Base-by-base conservation (phyloP, 1,139 yeast species). In the Pichia sp. region DNA sequence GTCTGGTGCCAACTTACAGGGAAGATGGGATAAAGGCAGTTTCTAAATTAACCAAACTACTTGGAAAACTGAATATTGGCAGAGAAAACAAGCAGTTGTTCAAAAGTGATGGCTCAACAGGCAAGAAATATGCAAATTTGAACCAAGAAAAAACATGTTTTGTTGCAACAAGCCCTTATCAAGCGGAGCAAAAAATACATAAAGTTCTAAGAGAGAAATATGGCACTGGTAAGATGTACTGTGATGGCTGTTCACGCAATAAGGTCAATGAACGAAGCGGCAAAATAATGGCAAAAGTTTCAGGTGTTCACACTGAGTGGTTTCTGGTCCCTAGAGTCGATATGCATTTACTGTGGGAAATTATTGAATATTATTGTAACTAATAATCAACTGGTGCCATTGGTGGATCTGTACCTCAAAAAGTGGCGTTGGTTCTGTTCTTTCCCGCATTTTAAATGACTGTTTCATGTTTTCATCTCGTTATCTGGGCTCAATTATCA, bases 221-320 rank as follows among this genome's bases (percentile, higher is more conserved):
- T 42, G 61, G 59, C 1, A 42, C 52, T 18, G 59, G 60, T 12
- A 54, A 49, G 35, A 30, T 57, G 40, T 56, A 44, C 34, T 57
- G 59, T 34, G 56, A 53, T 15, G 59, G 57, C 3, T 58, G 59
- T 15, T 48, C 48, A 22, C 32, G 35, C 6, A 23, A 38, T 24
- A 47, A 39, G 18, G 7, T 29, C 4, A 37, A 25, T 32, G 22
- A 18, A 32, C 4, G 11, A 18, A 12, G 26, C 18, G 26, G 35
- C 34, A 23, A 54, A 48, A 3, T 42, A 71, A 65, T 40, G 63
- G 18, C 27, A 2, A 41, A 40, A 32, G 29, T 39, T 2, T 43
- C 52, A 20, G 64, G 62, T 3, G 54, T 76, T 8, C 85, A 80
- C 57, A 67, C 69, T 13, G 85, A 80, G 55, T 80, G 85, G 85